Base-by-base conservation (phyloP, 495 filamentous ascomycete species). In the Sabuloglossum arenarium region DNA sequence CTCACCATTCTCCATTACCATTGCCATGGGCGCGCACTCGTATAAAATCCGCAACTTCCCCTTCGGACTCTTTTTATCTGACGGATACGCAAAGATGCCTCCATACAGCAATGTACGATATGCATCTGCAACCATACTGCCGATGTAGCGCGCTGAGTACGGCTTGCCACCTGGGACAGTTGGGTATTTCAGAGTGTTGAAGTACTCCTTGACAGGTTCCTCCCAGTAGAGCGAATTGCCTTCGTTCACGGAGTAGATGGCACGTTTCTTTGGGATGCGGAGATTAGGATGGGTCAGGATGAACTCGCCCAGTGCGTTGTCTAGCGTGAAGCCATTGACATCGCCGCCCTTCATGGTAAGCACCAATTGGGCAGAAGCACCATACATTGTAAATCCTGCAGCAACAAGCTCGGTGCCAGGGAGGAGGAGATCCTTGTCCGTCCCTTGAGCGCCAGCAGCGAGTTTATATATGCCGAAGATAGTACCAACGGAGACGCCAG, bases 321-420 rank as follows among this genome's bases (percentile, higher is more conserved):
- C 91, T 63, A 98, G 77, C 25, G 91, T 98, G 73, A 97, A 98
- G 57, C 90, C 91, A 68, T 97, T 94, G 70, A 98, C 91, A 56
- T 68, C 76, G 46, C 91, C 88, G 56, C 85, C 86, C 67, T 82
- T 85, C 88, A 98, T 97, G 43, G 91, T 98, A 67, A 98, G 83
- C 55, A 98, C 91, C 54, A 98, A 74, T 69, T 96, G 89, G 6
- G 91, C 84, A 24, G 88, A 94, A 61, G 91, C 91, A 64, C 91
- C 91, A 70, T 98, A 98, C 91, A 98, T 98, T 68, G 91, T 98
- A 74, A 98, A 98, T 1, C 91, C 91, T 3, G 86, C 82, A 23
- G 93, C 91, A 29, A 97, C 81, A 30, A 97, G 79, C 68, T 93
- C 86, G 1, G 86, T 86, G 37, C 93, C 91, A 0, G 93, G 85